Evolutionary conservation across 768 basidiomycete genomes (phyloP), one percentile per base, ranked within the genome.

Genomic region (Rubroboletus pulcherrimus): DNA sequence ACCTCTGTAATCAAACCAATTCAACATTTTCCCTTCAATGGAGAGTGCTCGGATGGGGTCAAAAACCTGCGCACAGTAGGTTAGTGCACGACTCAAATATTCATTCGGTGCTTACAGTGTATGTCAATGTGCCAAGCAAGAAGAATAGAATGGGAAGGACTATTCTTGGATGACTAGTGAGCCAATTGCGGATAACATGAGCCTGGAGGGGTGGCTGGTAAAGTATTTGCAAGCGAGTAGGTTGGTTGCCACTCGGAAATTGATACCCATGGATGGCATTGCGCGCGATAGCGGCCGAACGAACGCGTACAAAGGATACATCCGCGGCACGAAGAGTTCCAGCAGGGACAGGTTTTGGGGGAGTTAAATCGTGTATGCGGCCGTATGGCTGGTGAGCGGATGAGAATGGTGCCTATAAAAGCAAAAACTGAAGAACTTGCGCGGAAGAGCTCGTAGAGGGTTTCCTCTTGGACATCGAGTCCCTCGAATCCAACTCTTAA

Each of bases 11-110:
- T 96, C 86, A 63, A 97, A 94, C 81, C 91, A 91, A 40, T 91
- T 80, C 43, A 88, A 74, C 63, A 97, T 77, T 64, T 93, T 91
- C 26, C 83, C 83, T 74, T 92, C 81, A 0, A 98, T 81, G 77
- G 86, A 91, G 55, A 93, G 75, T 3, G 85, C 82, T 29, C 96
- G 86, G 40, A 99, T 81, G 3, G 94, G 94, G 70, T 98, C 93
- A 64, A 98, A 97, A 49, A 98, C 82, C 89, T 96, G 58, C 1
- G 8, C 56, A 50, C 44, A 19, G n/a, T 10, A 29, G 15, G 38
- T 64, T 10, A 19, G n/a, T 21, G 29, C 1, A 7, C 8, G 39
- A 43, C 8, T 17, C 9, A 50, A 21, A 47, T 17, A 34, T 37
- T 21, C n/a, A 54, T 30, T 38, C 26, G 3, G 5, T 53, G 72